Base-by-base conservation (phyloP, 371 early-diverging fungal genomes). In the Cokeromyces recurvatus region DNA sequence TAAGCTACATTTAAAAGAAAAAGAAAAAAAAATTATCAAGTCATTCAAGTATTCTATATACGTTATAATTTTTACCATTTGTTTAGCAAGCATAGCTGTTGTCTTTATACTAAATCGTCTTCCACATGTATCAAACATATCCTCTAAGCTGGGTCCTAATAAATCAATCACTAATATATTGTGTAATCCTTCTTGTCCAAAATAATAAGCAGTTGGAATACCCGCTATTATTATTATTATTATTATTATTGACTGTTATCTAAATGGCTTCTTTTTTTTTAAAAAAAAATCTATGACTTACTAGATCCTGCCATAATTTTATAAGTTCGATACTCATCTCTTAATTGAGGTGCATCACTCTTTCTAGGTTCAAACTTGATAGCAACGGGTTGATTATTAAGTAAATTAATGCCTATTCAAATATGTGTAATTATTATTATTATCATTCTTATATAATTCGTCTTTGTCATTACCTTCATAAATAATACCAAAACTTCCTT, bases 381-480 rank as follows among this genome's bases (percentile, higher is more conserved):
- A 38, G 93, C 95, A 5, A 92, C 86, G 32, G 79, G 85, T 58
- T 80, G 78, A 59, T 90, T 90, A 66, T 87, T 87, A 29, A 90
- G 51, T 48, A 92, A 71, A 57, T 85, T 86, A 54, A 66, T 68
- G 17, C 84, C 82, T 85, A 59, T 15, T 0, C 24, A 43, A 4
- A 46, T 24, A n/a, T n/a, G 7, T 14, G 4, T 35, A 24, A 15
- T 41, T n/a, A 27, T 34, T 22, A 19, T 17, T 16, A 9, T 29
- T 19, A 14, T 41, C 16, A 19, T 38, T n/a, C 11, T 45, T 22
- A n/a, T n/a, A n/a, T n/a, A n/a, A n/a, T n/a, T n/a, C n/a, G n/a
- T n/a, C n/a, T n/a, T n/a, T n/a, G n/a, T n/a, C n/a, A n/a, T 32
- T 77, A 89, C 96, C 96, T 83, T 94, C 94, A 70, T 94, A 95